Evolutionary conservation across 192 early-diverging fungal genomes (phyloP).

Genomic region (Coemansia sp.): DNA sequence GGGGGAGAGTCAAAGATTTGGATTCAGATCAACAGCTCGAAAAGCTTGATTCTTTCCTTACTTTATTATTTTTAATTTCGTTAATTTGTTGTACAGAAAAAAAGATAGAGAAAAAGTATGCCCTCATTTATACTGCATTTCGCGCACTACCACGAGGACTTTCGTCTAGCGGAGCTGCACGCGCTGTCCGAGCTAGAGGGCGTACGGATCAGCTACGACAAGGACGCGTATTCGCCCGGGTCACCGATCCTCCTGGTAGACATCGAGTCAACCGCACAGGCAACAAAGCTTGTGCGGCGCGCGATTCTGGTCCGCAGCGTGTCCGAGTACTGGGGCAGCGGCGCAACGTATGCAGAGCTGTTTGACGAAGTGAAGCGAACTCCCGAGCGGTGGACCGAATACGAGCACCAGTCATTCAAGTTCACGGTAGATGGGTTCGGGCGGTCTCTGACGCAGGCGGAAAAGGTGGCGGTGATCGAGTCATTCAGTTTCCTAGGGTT

Average conservation of each 20-base stretch:
- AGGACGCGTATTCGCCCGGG: constrained; percentile 61
- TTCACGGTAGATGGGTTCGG: constrained; percentile 79
- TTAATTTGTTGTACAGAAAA: background rate
- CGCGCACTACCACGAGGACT: constrained; percentile 74
- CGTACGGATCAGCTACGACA: constrained; percentile 68
- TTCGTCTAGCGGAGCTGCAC: constrained; percentile 82
- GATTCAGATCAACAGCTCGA: too few relatives aligned
- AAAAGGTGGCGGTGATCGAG: constrained; percentile 83
- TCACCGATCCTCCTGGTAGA: constrained; percentile 84
- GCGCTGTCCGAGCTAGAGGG: constrained; percentile 78
- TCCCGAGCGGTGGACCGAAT: constrained; percentile 62
- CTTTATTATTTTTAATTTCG: background rate
- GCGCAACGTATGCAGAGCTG: constrained; percentile 62
- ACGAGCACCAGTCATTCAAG: constrained; percentile 67
- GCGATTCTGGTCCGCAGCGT: constrained; percentile 82
- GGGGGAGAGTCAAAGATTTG: too few relatives aligned
- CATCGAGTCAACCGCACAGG: constrained; percentile 69
- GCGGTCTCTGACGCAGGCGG: constrained; percentile 65
- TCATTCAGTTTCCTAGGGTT: constrained; percentile 81
- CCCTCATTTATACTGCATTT: constrained; percentile 65
- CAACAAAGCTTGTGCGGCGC: constrained; percentile 71
- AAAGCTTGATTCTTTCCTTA: background rate
- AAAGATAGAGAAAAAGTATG: constrained; percentile 12
- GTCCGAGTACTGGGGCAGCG: constrained; percentile 76
- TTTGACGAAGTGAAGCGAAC: constrained; percentile 61